Evolutionary conservation across 352 stramenopile species (phyloP), one percentile per base, ranked within the genome.

Genomic region (Phytophthora fragariae): DNA sequence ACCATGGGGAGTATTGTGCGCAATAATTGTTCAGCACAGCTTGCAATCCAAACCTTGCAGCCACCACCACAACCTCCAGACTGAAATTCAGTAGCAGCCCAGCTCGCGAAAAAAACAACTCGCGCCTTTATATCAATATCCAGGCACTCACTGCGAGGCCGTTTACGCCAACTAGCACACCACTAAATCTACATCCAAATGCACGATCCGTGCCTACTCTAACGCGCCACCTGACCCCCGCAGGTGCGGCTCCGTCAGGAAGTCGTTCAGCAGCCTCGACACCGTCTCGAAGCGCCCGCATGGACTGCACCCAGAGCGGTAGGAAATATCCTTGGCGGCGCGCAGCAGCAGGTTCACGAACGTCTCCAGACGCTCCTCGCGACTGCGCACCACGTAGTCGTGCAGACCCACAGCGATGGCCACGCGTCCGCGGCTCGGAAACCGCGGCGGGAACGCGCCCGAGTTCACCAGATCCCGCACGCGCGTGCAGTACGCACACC

Each of bases 231-330:
- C 35, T 12, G 35, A 41, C 35, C 0, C 35, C 9, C 35, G 35
- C 35, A 41, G 35, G 35, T 41, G 35, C 35, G 35, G 35, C 44
- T 50, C 44, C 14, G 49, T 3, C 11, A 90, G 59, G 59, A 89
- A 91, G 37, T 81, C 72, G n/a, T 67, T 78, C 44, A 91, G 73
- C 19, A 88, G 56, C 47, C 66, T 68, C 46, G 76, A 81, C 39
- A 83, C 72, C 37, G 58, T 70, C 14, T 70, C 58, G 46, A 84
- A 91, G n/a, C 76, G 74, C 39, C 81, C 66, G 62, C 83, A 89
- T 21, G 76, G 79, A 3, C 21, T 57, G 19, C 63, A 59, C 2
- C 49, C 50, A 57, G 72, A 77, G 17, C 76, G 72, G 58, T 88
- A 88, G 27, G 79, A 79, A 55, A 76, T 62, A 53, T 83, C 72